Percentiles rank a stretch among this genome's conserved stretches.
phyloP scores from a whole-genome alignment of 768 basidiomycete species.

The Auricularia auricula-judae region DNA sequence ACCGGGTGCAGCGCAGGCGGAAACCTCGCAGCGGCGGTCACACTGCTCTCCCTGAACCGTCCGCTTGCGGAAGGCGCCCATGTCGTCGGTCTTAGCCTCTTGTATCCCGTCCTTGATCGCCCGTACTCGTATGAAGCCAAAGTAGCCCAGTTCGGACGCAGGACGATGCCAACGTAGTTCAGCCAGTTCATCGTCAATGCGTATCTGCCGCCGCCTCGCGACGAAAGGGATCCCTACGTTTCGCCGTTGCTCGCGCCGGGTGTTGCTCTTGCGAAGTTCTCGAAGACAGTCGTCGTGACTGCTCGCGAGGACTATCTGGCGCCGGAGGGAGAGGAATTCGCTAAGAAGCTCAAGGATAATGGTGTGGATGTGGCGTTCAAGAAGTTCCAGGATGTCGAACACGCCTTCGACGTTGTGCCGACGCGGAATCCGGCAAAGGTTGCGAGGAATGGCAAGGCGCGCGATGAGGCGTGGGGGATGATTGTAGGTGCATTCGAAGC shows the following conservation, averaged over 20 bases:
- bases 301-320: conserved; percentile 11
- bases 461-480: conserved; percentile 10
- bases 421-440: conserved; percentile 2
- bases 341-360: not conserved
- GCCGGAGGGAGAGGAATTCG: conserved; percentile 10
- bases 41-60: conserved; percentile 3
- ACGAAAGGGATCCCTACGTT: conserved; percentile 5
- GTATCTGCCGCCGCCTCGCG: conserved; percentile 10
- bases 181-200: conserved; percentile 7
- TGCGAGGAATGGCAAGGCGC: conserved; percentile 6
- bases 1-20: conserved; percentile 10
- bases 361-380: conserved; percentile 8
- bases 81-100: conserved; percentile 7
- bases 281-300: conserved; percentile 9
- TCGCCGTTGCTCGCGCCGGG: conserved; percentile 7
- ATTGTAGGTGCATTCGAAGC: not conserved
- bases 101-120: conserved; percentile 10
- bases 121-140: conserved; percentile 8
- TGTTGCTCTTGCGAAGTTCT: conserved; percentile 5
- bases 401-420: conserved; percentile 10
- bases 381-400: conserved; percentile 10
- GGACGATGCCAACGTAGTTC: conserved; percentile 7
- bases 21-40: conserved; percentile 11
- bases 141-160: conserved; percentile 6
- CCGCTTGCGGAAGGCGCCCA: conserved; percentile 7